These are phyloP conservation scores for Fragaria ananassa DNA, from an alignment of 306 rosid genomes.

Conservation along the genomic window DNA sequence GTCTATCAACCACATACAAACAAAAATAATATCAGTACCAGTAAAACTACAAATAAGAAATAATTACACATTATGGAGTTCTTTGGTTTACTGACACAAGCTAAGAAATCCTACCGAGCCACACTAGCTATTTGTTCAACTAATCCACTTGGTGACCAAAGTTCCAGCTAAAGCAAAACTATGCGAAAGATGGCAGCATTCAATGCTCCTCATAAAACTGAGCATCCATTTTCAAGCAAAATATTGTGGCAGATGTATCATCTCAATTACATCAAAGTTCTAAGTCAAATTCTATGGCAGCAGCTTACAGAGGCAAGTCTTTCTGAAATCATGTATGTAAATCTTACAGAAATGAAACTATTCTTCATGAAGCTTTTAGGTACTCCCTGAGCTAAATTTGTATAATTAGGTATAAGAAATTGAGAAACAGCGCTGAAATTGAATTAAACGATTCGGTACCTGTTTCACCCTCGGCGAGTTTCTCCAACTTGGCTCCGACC, in stretches of 20 bases:
- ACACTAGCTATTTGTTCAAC: slow-evolving; percentile 2
- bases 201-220: background rate
- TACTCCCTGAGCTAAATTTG: background rate
- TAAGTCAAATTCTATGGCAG: background rate
- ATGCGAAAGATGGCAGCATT: background rate
- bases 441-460: slow-evolving; percentile 36
- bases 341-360: background rate
- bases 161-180: background rate
- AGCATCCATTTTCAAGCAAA: background rate
- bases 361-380: background rate
- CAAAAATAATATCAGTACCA: background rate
- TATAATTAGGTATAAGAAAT: background rate
- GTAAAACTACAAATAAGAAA: background rate
- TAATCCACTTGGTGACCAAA: background rate
- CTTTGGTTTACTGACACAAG: background rate
- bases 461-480: slow-evolving; percentile 97
- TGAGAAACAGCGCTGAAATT: background rate
- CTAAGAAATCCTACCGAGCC: background rate
- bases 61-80: background rate
- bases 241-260: background rate
- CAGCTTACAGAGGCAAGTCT: background rate
- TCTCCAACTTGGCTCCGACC: slow-evolving; percentile 95
- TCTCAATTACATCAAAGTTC: background rate
- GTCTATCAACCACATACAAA: slow-evolving; percentile 42
- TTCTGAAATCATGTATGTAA: background rate